Evolutionary conservation across 2,329 filamentous ascomycete species (phyloP).

Genomic region (Lanzia echinophila): DNA sequence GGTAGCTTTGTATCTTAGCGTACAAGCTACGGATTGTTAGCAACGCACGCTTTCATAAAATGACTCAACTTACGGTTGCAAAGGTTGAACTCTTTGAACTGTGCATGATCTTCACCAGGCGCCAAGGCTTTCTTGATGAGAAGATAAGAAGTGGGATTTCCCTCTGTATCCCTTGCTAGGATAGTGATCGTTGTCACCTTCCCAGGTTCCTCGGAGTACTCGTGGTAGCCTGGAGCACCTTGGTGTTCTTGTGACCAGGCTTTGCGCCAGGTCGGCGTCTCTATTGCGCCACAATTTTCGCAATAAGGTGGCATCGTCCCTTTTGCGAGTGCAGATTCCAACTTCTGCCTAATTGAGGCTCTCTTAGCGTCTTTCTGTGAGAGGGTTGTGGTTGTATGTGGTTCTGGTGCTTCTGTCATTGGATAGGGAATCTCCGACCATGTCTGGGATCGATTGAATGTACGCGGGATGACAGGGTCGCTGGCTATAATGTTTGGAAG

Average conservation of each 20-base stretch:
- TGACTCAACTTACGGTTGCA: conserved; percentile 68
- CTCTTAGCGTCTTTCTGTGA: conserved; percentile 22
- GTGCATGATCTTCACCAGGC: conserved; percentile 54
- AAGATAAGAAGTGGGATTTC: conserved; percentile 60
- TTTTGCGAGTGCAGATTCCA: conserved; percentile 60
- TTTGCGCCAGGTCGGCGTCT: conserved; percentile 94
- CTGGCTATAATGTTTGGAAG: conserved; percentile 40
- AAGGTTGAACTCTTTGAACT: conserved; percentile 66
- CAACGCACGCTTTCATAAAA: neutral
- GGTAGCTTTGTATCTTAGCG: conserved; percentile 76
- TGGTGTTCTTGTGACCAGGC: conserved; percentile 74
- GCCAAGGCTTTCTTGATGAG: conserved; percentile 70
- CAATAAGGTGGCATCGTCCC: conserved; percentile 87
- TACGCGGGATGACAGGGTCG: conserved; percentile 42
- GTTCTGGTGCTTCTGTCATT: conserved; percentile 30
- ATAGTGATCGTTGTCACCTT: conserved; percentile 68
- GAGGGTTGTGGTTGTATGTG: neutral
- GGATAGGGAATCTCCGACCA: conserved; percentile 40
- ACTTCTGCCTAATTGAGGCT: conserved; percentile 40
- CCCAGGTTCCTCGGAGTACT: conserved; percentile 66
- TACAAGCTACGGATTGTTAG: conserved; percentile 55
- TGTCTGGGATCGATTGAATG: conserved; percentile 37
- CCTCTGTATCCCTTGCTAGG: conserved; percentile 54
- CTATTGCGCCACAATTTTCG: conserved; percentile 87
- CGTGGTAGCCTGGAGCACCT: conserved; percentile 62